These are phyloP conservation scores for Neoascochyta sp. DNA, from an alignment of 2,329 filamentous ascomycete species.

Conservation along the genomic window DNA sequence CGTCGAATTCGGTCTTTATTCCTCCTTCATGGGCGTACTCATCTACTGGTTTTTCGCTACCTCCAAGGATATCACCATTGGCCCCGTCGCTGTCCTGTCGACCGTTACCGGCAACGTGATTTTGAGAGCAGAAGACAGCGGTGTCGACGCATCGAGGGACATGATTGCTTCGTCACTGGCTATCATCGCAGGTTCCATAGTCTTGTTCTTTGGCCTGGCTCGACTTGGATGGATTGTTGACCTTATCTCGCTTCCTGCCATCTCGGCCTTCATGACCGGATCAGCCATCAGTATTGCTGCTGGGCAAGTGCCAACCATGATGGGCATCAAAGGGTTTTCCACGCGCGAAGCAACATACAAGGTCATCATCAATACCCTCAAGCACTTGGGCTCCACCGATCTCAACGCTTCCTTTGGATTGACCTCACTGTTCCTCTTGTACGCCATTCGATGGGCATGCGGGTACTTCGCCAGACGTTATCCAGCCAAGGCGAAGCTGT, in stretches of 20 bases:
- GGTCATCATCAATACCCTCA: slow-evolving; percentile 81
- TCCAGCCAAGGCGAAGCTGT: slow-evolving; percentile 65
- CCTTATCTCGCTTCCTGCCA: slow-evolving; percentile 83
- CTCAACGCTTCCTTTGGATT: slow-evolving; percentile 83
- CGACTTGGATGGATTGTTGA: slow-evolving; percentile 90
- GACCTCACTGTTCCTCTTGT: slow-evolving; percentile 73
- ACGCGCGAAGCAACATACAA: slow-evolving; percentile 75
- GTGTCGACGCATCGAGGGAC: slow-evolving; percentile 23
- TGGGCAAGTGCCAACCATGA: slow-evolving; percentile 76
- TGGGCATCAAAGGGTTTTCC: slow-evolving; percentile 73
- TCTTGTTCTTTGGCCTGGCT: slow-evolving; percentile 73
- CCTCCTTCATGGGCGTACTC: slow-evolving; percentile 92
- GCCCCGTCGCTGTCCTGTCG: slow-evolving; percentile 92
- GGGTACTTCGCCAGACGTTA: slow-evolving; percentile 63
- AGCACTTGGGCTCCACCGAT: slow-evolving; percentile 58
- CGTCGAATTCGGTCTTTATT: slow-evolving; percentile 82
- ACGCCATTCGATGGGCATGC: slow-evolving; percentile 62
- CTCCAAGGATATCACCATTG: slow-evolving; percentile 97
- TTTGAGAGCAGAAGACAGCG: slow-evolving; percentile 49
- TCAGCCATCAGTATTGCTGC: slow-evolving; percentile 85
- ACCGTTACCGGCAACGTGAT: slow-evolving; percentile 83
- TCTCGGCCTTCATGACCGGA: slow-evolving; percentile 97
- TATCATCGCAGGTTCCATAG: slow-evolving; percentile 74
- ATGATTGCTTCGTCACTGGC: slow-evolving; percentile 61
- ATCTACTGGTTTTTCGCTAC: slow-evolving; percentile 99